Evolutionary conservation across 208 protist genomes (phyloP), one percentile per base, ranked within the genome.

Genomic region (Vickermania ingenoplastis): DNA sequence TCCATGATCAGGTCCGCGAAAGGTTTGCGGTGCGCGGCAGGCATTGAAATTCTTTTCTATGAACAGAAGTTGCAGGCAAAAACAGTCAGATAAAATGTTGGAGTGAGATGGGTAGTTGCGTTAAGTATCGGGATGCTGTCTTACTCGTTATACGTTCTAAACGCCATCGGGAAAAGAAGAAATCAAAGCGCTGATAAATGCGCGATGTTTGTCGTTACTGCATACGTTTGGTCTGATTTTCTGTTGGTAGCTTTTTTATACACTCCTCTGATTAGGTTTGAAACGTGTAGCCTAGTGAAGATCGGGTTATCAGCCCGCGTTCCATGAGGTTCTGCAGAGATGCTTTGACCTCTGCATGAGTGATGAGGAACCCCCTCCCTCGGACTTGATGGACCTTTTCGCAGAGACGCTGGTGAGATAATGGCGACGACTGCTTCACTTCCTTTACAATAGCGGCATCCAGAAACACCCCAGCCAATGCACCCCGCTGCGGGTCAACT

Each of bases 391-490:
- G 61, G 1, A 91, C 69, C 7, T 36, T 31, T 21, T 54, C 28
- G 53, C 73, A 89, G n/a, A 94, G 61, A 54, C 63, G 62, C 21
- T 73, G 55, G 60, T 87, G 77, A 21, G 70, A 67, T 27, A 86
- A 53, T n/a, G 55, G 74, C 36, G 75, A 76, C n/a, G 75, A 57
- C 17, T 57, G 66, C 48, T 93, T 93, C 48, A 93, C 65, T 17
- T 83, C 56, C 30, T 80, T 79, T 0, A 89, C 68, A 59, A 91
- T 79, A 21, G 53, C 76, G n/a, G 78, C 70, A 52, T 93, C 81
- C 23, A 90, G 49, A 57, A 67, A 78, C 31, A 70, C 68, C 5
- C 69, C 71, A 52, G 66, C 58, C 27, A 67, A 57, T 13, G 23
- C 23, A 26, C 36, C 36, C 17, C 24, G 13, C 11, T 54, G 11